Percentiles rank a stretch among this genome's conserved stretches.
Evolutionary conservation across 768 basidiomycete species (phyloP).

Genomic region (Boletus sensibilis): DNA sequence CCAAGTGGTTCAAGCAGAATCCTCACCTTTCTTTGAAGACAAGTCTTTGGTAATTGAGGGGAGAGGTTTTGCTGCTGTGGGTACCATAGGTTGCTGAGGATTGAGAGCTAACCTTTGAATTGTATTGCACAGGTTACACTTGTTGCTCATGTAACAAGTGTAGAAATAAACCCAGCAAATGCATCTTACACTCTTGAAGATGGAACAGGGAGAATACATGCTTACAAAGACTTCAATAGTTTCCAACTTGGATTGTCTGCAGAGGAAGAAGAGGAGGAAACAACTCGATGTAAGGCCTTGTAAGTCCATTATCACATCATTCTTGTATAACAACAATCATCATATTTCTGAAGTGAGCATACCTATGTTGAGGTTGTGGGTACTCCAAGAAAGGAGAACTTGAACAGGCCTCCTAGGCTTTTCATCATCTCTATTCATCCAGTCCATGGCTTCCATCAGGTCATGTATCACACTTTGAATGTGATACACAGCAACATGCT

Average conservation of each 20-base stretch:
- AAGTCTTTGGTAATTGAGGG: conserved; percentile 49
- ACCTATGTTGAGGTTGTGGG: conserved; percentile 20
- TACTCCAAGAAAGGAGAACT: not conserved
- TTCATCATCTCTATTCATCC: conserved; percentile 15
- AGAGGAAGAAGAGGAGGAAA: conserved; percentile 17
- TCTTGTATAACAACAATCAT: not conserved
- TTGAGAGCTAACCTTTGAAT: conserved; percentile 30
- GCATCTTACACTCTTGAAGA: conserved; percentile 35
- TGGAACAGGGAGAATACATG: conserved; percentile 34
- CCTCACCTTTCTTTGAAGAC: conserved; percentile 35
- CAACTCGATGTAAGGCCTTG: conserved; percentile 1
- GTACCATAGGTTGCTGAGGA: not conserved
- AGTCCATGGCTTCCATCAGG: conserved; percentile 23
- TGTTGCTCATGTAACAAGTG: conserved; percentile 43
- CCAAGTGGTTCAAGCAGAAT: conserved; percentile 48
- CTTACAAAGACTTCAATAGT: not conserved
- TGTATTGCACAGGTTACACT: conserved; percentile 40
- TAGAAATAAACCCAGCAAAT: conserved; percentile 9
- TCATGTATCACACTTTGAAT: conserved; percentile 26
- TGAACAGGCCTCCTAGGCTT: conserved; percentile 1
- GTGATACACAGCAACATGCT: conserved; percentile 18
- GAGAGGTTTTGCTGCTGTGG: conserved; percentile 29
- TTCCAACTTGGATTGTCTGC: not conserved
- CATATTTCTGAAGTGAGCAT: conserved; percentile 14
- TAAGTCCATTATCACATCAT: conserved; percentile 8